A percentile compares a stretch with the other conserved stretches of the same genome.
Conservation (phyloP, 2,329 filamentous ascomycete genomes). For the Fusarium begoniae region DNA sequence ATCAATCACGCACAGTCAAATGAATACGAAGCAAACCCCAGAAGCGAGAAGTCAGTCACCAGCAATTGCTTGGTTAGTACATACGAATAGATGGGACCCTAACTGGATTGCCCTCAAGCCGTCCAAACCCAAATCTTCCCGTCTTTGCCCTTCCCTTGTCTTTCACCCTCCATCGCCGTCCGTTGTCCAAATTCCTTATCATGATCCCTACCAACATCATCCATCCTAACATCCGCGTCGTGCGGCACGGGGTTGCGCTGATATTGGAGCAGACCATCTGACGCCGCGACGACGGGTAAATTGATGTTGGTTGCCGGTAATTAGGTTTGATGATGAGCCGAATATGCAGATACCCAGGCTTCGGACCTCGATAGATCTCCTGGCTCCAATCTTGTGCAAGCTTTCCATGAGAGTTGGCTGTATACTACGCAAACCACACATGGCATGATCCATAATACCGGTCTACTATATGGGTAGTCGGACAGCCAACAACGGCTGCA, state of each 20-base stretch:
- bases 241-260: conserved; percentile 33
- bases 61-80: conserved; percentile 17
- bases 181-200: conserved; percentile 34
- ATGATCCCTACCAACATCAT: conserved; percentile 33
- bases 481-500: conserved; percentile 1
- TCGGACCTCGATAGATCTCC: not conserved
- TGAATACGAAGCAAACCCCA: conserved; percentile 38
- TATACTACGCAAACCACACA: conserved; percentile 3
- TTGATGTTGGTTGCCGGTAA: conserved; percentile 12
- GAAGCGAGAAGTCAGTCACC: conserved; percentile 30
- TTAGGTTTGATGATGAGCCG: not conserved
- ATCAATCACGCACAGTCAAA: conserved; percentile 19
- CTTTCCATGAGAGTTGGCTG: conserved; percentile 2
- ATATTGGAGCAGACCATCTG: conserved; percentile 11
- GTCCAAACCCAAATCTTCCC: conserved; percentile 15
- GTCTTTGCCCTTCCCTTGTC: conserved; percentile 9
- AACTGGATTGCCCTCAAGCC: conserved; percentile 22
- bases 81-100: conserved; percentile 20
- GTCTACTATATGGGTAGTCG: not conserved
- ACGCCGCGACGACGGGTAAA: conserved; percentile 10
- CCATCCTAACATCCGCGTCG: conserved; percentile 22
- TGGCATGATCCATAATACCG: not conserved
- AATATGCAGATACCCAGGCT: conserved; percentile 18
- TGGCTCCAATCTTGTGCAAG: conserved; percentile 8
- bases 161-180: conserved; percentile 2